Evolutionary conservation across 2,329 filamentous ascomycete species (phyloP), one percentile per base, ranked within the genome.

Genomic region (Pseudogymnoascus sp.): DNA sequence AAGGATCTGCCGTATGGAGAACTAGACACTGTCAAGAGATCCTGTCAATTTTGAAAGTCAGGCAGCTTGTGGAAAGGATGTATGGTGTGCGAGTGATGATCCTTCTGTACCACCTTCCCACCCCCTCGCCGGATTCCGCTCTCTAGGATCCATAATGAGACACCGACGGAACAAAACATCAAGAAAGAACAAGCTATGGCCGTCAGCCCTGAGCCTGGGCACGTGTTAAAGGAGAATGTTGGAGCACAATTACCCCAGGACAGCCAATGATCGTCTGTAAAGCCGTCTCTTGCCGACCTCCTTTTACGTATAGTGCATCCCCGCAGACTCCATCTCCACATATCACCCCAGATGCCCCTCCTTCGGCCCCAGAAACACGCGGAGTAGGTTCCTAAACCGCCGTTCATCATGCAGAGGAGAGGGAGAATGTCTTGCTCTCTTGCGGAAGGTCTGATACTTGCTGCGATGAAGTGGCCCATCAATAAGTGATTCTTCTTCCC

Each of bases 311-410:
- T 57, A 34, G 51, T 18, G 26, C 8, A 18, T 34, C 51, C n/a
- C 51, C 26, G n/a, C 10, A 57, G 26, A 29, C 10, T 7, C 51
- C 18, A 34, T 34, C 26, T 34, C 51, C 51, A 57, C 51, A 57
- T 57, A 57, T 34, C 16, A 57, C 51, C 51, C 51, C 51, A 5
- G 51, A 34, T 57, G 29, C 29, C 29, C 51, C 51, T 21, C 29
- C 29, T 3, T 16, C 51, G 51, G 10, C 29, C 29, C 51, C 29
- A 57, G 29, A 12, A 57, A 14, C 29, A 34, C n/a, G 29, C 29
- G 29, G 51, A 57, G 29, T 34, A 34, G 26, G 51, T 57, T 57
- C 51, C 51, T 57, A 57, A 36, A 57, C 51, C 29, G 51, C n/a
- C 10, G 29, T 14, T 21, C 11, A 57, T 57, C 34, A 57, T 34